These are phyloP conservation scores for Abelmoschus esculentus DNA, from an alignment of 345 rosid species.

Conservation along the genomic window DNA sequence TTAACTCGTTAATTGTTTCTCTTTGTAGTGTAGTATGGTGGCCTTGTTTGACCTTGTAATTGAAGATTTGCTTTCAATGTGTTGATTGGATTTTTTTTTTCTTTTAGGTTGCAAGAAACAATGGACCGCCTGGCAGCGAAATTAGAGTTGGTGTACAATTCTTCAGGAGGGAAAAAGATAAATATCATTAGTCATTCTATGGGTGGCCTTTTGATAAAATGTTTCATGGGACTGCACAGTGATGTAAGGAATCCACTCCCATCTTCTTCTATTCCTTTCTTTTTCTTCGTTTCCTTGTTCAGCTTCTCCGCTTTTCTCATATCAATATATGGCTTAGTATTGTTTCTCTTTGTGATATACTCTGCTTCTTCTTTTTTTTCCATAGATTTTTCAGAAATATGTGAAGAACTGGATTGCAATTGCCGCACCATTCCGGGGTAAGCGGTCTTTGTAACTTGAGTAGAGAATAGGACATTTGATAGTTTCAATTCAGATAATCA, in stretches of 20 bases:
- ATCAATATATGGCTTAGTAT: not conserved
- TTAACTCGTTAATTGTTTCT: not conserved
- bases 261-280: not conserved
- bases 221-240: conserved; percentile 74
- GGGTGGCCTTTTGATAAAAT: conserved; percentile 92
- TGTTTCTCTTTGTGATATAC: not conserved
- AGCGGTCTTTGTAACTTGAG: conserved; percentile 13
- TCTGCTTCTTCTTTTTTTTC: not conserved
- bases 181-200: conserved; percentile 84
- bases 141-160: conserved; percentile 58
- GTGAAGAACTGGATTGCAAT: conserved; percentile 93
- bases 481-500: not conserved
- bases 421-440: conserved; percentile 89
- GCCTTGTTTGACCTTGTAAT: not conserved
- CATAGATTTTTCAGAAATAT: conserved; percentile 78
- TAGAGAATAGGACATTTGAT: not conserved
- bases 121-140: conserved; percentile 58
- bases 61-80: not conserved
- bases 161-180: conserved; percentile 87
- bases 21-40: not conserved
- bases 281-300: too few species aligned
- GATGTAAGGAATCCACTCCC: conserved; percentile 41
- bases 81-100: conserved; percentile 1
- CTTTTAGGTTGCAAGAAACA: conserved; percentile 59
- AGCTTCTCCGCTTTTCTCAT: not conserved